Percentiles rank a stretch among this genome's conserved stretches.
phyloP scores from a whole-genome alignment of 257 asterid genomes.

The Salvia splendens region DNA sequence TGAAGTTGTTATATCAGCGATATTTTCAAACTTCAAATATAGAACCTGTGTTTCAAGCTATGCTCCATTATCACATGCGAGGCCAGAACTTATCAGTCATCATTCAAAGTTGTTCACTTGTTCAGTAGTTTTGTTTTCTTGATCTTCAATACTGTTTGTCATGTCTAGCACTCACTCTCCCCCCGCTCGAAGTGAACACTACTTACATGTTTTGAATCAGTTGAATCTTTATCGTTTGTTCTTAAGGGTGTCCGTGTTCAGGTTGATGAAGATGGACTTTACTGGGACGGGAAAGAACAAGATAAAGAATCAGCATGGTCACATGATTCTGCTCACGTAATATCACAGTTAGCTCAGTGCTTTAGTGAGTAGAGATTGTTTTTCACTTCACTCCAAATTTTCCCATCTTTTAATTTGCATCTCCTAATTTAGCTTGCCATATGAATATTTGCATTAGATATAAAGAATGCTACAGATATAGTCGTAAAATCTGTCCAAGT shows the following conservation, averaged over 20 bases:
- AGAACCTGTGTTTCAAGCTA: slow-evolving; percentile 1
- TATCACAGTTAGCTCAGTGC: slow-evolving; percentile 78
- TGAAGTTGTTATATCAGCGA: not conserved
- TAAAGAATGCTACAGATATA: not conserved
- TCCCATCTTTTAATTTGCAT: slow-evolving; percentile 11
- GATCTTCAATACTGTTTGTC: slow-evolving; percentile 11
- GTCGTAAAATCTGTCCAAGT: not conserved
- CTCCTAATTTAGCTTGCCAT: slow-evolving; percentile 2
- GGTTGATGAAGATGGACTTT: slow-evolving; percentile 82
- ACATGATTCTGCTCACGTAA: slow-evolving; percentile 66
- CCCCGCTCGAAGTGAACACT: too few relatives aligned
- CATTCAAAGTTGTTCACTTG: not conserved
- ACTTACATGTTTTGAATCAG: slow-evolving; percentile 7
- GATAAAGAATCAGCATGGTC: slow-evolving; percentile 57
- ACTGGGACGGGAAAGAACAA: slow-evolving; percentile 57
- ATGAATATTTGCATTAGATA: not conserved
- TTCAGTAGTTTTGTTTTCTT: not conserved
- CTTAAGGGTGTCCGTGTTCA: slow-evolving; percentile 45
- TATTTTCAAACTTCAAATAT: not conserved
- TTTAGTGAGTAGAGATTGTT: slow-evolving; percentile 67
- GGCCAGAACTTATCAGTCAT: not conserved
- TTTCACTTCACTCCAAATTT: slow-evolving; percentile 2
- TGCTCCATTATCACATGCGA: not conserved
- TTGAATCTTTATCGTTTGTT: slow-evolving; percentile 14
- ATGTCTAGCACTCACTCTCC: not conserved